These are phyloP conservation scores for Artomyces pyxidatus DNA, from an alignment of 768 basidiomycete genomes.

Conservation along the genomic window DNA sequence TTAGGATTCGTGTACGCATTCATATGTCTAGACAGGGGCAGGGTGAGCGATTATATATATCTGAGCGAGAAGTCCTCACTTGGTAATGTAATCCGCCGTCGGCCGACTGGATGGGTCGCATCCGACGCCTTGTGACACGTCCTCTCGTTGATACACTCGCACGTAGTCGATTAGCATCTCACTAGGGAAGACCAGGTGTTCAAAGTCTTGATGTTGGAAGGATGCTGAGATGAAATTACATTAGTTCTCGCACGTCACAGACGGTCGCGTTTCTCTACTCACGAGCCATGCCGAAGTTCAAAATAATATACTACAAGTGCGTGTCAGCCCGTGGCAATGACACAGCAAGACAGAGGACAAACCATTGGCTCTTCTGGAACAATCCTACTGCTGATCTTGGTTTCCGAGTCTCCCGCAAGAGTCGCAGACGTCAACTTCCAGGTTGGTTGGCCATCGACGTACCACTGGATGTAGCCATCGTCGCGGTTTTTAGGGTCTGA, in stretches of 20 bases:
- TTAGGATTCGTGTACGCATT: slow-evolving; percentile 75
- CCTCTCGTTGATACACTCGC: slow-evolving; percentile 76
- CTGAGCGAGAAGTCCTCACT: slow-evolving; percentile 28
- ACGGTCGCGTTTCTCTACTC: no score
- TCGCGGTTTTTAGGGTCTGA: slow-evolving; percentile 55
- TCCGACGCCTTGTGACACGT: slow-evolving; percentile 55
- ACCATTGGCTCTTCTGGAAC: slow-evolving; percentile 93
- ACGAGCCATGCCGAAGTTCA: slow-evolving; percentile 80
- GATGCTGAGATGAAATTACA: slow-evolving; percentile 28
- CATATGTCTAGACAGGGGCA: slow-evolving; percentile 25
- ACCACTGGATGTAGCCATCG: slow-evolving; percentile 84
- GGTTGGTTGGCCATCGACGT: slow-evolving; percentile 49
- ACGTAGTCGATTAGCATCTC: slow-evolving; percentile 87
- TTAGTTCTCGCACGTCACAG: no score
- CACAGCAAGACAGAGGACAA: slow-evolving; percentile 20
- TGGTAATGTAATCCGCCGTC: slow-evolving; percentile 71
- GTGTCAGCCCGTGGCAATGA: slow-evolving; percentile 3
- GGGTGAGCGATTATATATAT: not conserved
- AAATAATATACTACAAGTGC: slow-evolving; percentile 56
- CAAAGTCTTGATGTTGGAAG: slow-evolving; percentile 70
- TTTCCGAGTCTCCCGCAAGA: slow-evolving; percentile 54
- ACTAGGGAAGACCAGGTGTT: slow-evolving; percentile 67
- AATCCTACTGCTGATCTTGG: slow-evolving; percentile 55
- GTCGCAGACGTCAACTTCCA: slow-evolving; percentile 67
- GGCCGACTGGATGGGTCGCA: slow-evolving; percentile 78